A percentile compares a stretch with the other conserved stretches of the same genome.
Evolutionary conservation across 805 yeast species (phyloP).

Genomic region (Ogataea chonburiensis): DNA sequence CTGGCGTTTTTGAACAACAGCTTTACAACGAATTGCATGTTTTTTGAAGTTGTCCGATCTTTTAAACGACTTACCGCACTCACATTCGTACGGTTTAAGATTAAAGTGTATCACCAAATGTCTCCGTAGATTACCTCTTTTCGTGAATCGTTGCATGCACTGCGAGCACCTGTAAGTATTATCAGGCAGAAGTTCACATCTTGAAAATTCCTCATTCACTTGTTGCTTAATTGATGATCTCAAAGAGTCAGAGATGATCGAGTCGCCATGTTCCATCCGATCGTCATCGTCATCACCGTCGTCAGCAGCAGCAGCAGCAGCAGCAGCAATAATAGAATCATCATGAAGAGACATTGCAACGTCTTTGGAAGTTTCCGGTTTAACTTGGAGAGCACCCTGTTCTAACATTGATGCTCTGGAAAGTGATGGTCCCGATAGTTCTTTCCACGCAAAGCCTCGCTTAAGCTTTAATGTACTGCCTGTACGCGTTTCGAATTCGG

Average conservation of each 20-base stretch:
- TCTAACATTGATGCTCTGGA: too few relatives aligned
- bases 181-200: constrained; percentile 21
- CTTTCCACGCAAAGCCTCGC: constrained; percentile 4
- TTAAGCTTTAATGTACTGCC: constrained; percentile 7
- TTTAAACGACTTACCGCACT: constrained; percentile 27
- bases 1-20: constrained; percentile 3
- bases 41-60: constrained; percentile 28
- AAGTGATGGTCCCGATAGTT: neutral
- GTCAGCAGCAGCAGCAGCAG: neutral
- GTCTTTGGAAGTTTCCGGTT: too few relatives aligned
- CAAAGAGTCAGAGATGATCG: neutral
- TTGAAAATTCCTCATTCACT: constrained; percentile 23
- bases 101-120: constrained; percentile 28
- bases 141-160: constrained; percentile 25
- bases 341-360: neutral
- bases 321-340: neutral
- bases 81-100: constrained; percentile 25
- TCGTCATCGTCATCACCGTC: neutral
- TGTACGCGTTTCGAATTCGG: neutral
- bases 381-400: too few relatives aligned
- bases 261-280: constrained; percentile 6
- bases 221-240: constrained; percentile 14
- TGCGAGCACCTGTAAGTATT: constrained; percentile 23
- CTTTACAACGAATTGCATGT: constrained; percentile 23
- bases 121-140: constrained; percentile 27